These are phyloP conservation scores for Arabidopsis thaliana DNA, from an alignment of 345 rosid species.

Conservation along the genomic window DNA sequence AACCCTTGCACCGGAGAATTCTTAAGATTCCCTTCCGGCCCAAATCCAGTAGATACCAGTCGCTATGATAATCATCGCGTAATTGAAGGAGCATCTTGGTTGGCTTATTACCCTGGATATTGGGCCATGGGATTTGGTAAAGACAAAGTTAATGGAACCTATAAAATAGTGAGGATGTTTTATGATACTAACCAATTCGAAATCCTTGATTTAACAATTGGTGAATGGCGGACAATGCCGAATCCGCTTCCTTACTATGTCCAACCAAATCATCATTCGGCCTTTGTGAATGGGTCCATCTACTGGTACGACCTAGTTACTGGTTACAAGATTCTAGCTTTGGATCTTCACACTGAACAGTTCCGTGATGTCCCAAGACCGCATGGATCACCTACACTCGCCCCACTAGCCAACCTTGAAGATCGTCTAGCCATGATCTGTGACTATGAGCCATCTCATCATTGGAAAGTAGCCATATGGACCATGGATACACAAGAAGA, in stretches of 20 bases:
- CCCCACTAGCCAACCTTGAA: too few relatives aligned
- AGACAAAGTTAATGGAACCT: constrained; percentile 10
- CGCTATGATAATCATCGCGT: too few relatives aligned
- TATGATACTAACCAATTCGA: neutral
- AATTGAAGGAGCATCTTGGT: neutral
- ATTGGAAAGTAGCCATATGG: too few relatives aligned
- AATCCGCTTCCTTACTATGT: neutral
- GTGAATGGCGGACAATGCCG: constrained; percentile 16
- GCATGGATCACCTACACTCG: neutral
- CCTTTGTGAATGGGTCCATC: constrained; percentile 18
- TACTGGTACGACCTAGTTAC: neutral
- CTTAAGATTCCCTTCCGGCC: constrained; percentile 8
- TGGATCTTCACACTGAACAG: constrained; percentile 27
- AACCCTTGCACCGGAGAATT: constrained; percentile 16
- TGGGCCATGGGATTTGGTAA: constrained; percentile 25
- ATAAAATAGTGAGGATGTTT: constrained; percentile 7
- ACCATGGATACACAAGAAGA: neutral
- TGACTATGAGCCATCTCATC: too few relatives aligned
- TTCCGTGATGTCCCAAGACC: neutral
- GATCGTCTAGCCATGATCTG: too few relatives aligned
- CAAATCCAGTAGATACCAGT: neutral
- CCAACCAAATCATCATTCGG: neutral
- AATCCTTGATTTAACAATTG: constrained; percentile 19
- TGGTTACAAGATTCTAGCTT: neutral
- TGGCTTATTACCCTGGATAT: neutral